A percentile compares a stretch with the other conserved stretches of the same genome.
These are phyloP conservation scores for Leccinum boreale DNA, from an alignment of 768 basidiomycete species.

Conservation along the genomic window DNA sequence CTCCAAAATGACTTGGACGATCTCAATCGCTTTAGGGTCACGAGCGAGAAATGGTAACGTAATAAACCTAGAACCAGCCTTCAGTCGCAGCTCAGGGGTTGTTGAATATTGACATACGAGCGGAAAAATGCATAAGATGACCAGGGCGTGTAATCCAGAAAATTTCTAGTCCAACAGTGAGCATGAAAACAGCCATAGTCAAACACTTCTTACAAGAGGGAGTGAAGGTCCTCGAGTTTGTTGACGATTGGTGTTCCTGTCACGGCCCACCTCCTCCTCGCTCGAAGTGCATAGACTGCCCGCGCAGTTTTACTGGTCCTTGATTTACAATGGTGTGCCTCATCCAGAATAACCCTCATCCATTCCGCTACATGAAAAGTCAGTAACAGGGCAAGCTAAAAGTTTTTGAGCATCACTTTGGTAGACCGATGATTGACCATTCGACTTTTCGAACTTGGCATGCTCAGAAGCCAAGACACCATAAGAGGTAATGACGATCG, in stretches of 20 bases:
- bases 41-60: constrained; percentile 88
- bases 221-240: constrained; percentile 86
- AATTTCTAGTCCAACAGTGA: constrained; percentile 50
- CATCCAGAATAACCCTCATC: constrained; percentile 83
- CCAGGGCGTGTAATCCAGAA: constrained; percentile 77
- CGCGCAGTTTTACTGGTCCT: constrained; percentile 83
- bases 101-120: constrained; percentile 46
- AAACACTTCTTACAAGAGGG: constrained; percentile 61
- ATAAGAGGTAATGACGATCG: constrained; percentile 90
- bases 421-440: constrained; percentile 56
- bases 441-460: constrained; percentile 60
- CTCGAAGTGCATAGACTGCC: constrained; percentile 81
- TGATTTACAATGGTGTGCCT: constrained; percentile 94
- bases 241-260: constrained; percentile 97
- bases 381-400: background rate
- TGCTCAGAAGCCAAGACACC: constrained; percentile 90
- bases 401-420: constrained; percentile 49
- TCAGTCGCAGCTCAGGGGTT: background rate
- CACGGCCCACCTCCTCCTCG: constrained; percentile 84
- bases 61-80: constrained; percentile 59
- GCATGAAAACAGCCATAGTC: constrained; percentile 36
- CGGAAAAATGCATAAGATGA: constrained; percentile 86
- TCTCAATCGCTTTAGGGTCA: constrained; percentile 90
- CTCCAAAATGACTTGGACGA: constrained; percentile 93
- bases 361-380: constrained; percentile 56